Evolutionary conservation across 345 rosid species (phyloP), one percentile per base, ranked within the genome.

Genomic region (Eucalyptus sideroxylon): DNA sequence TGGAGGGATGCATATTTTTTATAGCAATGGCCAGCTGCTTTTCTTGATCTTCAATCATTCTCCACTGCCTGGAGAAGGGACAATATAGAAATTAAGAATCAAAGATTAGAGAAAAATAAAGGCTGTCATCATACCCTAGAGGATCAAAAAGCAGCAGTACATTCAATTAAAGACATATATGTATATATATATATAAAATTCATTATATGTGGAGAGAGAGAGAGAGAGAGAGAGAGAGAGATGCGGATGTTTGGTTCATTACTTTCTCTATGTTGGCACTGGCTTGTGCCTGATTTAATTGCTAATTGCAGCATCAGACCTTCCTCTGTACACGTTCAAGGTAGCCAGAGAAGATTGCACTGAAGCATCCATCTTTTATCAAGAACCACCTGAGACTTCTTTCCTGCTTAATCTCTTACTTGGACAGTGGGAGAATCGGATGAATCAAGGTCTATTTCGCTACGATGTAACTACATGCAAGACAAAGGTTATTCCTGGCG

Each of bases 391-490:
- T 72, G 88, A 37, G 87, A 62, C 21, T 7, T 88, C 86, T 53
- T 85, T 86, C 83, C 34, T 72, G 82, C 86, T 86, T 7, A 60
- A 83, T 69, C 51, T 93, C 82, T 60, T 93, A 86, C 89, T 93
- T 62, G 90, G 87, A 50, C 90, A 95, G 92, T 94, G 96, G 96
- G 94, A 93, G 87, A 93, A 93, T 9, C 92, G 94, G 44, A 89
- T 93, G 93, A 92, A 89, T 56, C 88, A 86, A 45, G 94, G 95
- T 16, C 93, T 94, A 16, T 95, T 94, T 89, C 93, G 91, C n/a
- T 95, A 95, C 45, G 93, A 93, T 90, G 94, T 95, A 19, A 93
- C 93, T n/a, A 86, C 91, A 34, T 93, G 94, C 55, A 91, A 93
- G 89, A 91, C 94, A 88, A 94, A 94, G 90, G 90, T 93, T 86